Conservation (phyloP, 441 rosid species). For the Hura crepitans region DNA sequence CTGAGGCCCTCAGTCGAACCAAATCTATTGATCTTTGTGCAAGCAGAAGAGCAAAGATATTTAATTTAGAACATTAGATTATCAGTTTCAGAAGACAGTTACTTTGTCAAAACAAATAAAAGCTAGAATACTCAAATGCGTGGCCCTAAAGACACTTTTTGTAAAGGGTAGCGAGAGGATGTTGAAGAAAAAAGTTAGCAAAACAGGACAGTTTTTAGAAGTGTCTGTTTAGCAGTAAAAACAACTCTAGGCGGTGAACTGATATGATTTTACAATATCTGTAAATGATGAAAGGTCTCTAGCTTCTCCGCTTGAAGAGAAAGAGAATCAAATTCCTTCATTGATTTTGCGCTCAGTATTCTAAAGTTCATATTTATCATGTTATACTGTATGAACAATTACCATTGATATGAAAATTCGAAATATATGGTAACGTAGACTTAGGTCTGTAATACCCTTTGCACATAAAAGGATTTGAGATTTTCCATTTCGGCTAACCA, state of each 20-base stretch:
- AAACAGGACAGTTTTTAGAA: neutral
- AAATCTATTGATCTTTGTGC: neutral
- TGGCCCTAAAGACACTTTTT: neutral
- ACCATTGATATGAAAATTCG: neutral
- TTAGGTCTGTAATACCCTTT: neutral
- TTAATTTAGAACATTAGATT: neutral
- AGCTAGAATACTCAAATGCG: neutral
- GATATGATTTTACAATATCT: neutral
- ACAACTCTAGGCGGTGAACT: neutral
- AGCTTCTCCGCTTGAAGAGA: neutral
- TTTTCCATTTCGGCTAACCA: neutral
- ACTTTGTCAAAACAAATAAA: neutral
- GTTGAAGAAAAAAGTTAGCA: neutral
- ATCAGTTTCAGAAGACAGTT: neutral
- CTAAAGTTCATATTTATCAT: neutral
- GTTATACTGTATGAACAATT: neutral
- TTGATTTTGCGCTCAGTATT: neutral
- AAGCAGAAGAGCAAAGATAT: constrained; percentile 1
- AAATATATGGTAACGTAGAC: neutral
- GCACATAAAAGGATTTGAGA: neutral
- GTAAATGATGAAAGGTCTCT: neutral
- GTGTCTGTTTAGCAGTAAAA: neutral
- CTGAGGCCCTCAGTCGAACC: neutral
- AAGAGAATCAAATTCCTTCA: neutral
- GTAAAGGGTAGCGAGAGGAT: neutral